Evolutionary conservation across 495 filamentous ascomycete species (phyloP), one percentile per base, ranked within the genome.

Genomic region (Penicillium manginii): DNA sequence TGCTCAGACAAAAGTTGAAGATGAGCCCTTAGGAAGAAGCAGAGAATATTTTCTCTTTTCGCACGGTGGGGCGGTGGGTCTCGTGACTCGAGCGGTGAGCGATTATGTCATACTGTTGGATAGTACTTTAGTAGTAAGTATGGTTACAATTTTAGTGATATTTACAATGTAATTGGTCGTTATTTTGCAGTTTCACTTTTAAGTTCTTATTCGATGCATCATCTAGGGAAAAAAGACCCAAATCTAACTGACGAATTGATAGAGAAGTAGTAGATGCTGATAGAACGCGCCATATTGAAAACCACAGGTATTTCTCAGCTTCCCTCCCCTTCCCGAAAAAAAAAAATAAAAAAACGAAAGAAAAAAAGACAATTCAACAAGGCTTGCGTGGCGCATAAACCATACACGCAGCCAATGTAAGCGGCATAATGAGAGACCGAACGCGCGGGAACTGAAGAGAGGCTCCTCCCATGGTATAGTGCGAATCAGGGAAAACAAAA

Each of bases 381-480:
- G 17, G 40, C 52, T 15, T 15, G 11, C 21, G 22, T 23, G 22
- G 18, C 14, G 4, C 18, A 47, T n/a, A 47, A 23, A 47, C 45
- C 45, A 26, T 26, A 26, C 19, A 26, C 26, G 10, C 10, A 47
- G 45, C 45, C 45, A 26, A 47, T 47, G 45, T 11, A 14, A 26
- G 42, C 47, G 59, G 40, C 35, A 23, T 58, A 47, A 50, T 35
- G 18, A 47, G 42, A 17, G 35, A 62, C 23, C 29, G 55, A 61
- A 52, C 49, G 59, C 51, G 32, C 51, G 32, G 58, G 53, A 64
- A 61, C 43, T 56, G 19, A 52, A 62, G 26, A 43, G 54, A 43
- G 15, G 57, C 51, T 60, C 61, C 66, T 66, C 66, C 66, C 59
- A 67, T 63, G 69, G 66, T 71, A 71, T 71, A 62, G 48, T 65